phyloP scores from a whole-genome alignment of 805 yeast genomes.

The Candida qinlingensis region DNA sequence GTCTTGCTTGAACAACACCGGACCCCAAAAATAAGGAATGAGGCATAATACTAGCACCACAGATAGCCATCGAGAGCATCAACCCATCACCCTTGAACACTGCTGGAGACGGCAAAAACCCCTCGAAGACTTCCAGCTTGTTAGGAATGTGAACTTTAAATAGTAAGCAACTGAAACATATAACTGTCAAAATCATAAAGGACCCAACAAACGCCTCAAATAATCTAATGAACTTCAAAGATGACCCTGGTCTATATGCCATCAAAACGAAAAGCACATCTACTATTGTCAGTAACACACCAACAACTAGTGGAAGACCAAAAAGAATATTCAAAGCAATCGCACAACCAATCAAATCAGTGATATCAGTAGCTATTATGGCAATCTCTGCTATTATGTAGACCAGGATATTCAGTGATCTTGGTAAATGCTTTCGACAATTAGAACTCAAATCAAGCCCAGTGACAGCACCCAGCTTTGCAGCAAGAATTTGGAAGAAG shows the following conservation, averaged over 20 bases:
- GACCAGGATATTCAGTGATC: slow-evolving; percentile 50
- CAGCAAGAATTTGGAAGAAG: slow-evolving; percentile 76
- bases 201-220: slow-evolving; percentile 80
- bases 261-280: slow-evolving; percentile 82
- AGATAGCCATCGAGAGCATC: slow-evolving; percentile 74
- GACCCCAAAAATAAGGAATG: slow-evolving; percentile 85
- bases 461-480: slow-evolving; percentile 88
- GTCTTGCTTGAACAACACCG: slow-evolving; percentile 81
- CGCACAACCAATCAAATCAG: slow-evolving; percentile 98
- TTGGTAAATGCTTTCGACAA: slow-evolving; percentile 72
- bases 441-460: slow-evolving; percentile 88
- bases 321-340: slow-evolving; percentile 83
- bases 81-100: slow-evolving; percentile 61
- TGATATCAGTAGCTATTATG: slow-evolving; percentile 91
- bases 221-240: slow-evolving; percentile 66
- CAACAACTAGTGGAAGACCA: slow-evolving; percentile 71
- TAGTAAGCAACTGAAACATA: slow-evolving; percentile 78
- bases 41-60: slow-evolving; percentile 96
- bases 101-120: slow-evolving; percentile 53
- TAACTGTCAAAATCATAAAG: slow-evolving; percentile 74
- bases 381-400: slow-evolving; percentile 85
- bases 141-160: slow-evolving; percentile 54
- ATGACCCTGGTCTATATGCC: slow-evolving; percentile 85
- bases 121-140: slow-evolving; percentile 56
- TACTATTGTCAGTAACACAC: slow-evolving; percentile 77